phyloP scores from a whole-genome alignment of 2,329 filamentous ascomycete species.

The Colletotrichum sp. region DNA sequence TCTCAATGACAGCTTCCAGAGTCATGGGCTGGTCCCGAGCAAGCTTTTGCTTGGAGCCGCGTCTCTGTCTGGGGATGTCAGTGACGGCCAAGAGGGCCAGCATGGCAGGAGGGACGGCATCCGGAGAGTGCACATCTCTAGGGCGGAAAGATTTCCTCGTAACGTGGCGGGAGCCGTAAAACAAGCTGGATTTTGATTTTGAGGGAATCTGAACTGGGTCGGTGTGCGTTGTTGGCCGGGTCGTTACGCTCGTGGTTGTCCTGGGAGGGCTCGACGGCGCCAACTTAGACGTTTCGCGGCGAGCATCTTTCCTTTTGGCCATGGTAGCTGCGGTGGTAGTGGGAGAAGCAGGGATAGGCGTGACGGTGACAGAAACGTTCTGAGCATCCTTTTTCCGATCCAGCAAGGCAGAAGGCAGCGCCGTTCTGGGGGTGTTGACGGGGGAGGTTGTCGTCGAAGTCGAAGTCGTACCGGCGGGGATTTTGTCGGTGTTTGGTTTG shows the following conservation, averaged over 20 bases:
- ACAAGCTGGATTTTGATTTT: constrained; percentile 41
- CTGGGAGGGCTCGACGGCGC: constrained; percentile 22
- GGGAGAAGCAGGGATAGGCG: constrained; percentile 17
- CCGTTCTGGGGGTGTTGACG: constrained; percentile 14
- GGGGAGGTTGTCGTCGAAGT: background rate
- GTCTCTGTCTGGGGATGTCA: constrained; percentile 58
- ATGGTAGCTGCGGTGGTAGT: constrained; percentile 18
- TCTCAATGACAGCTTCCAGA: constrained; percentile 59
- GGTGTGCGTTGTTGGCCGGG: constrained; percentile 35
- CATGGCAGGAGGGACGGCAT: constrained; percentile 62
- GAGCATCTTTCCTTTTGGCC: constrained; percentile 22
- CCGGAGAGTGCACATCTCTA: constrained; percentile 52
- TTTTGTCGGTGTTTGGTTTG: constrained; percentile 4
- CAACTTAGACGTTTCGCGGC: constrained; percentile 21
- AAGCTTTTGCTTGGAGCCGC: constrained; percentile 30
- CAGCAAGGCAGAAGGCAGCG: constrained; percentile 16
- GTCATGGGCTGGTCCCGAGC: constrained; percentile 43
- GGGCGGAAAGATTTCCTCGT: constrained; percentile 38
- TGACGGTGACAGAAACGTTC: constrained; percentile 22
- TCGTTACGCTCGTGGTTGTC: constrained; percentile 21
- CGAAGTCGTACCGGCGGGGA: background rate
- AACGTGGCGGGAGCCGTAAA: constrained; percentile 39
- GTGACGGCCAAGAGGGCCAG: constrained; percentile 66
- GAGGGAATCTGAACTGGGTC: constrained; percentile 61
- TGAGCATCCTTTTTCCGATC: constrained; percentile 24